phyloP scores from a whole-genome alignment of 1,284 basidiomycete species.

The Fomitopsis palustris region DNA sequence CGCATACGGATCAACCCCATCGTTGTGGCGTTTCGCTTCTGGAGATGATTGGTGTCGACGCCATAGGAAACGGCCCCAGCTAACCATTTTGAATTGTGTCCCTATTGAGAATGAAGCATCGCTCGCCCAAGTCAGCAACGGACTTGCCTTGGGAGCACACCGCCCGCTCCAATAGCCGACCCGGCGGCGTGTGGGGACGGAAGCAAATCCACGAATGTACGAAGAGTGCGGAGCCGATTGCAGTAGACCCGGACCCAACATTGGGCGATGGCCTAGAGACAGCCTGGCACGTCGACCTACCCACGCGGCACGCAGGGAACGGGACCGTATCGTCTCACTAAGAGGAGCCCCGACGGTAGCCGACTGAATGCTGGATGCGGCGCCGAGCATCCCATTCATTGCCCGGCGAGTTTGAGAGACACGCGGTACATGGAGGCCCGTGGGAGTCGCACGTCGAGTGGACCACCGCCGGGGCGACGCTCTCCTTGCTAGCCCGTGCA shows the following conservation, averaged over 20 bases:
- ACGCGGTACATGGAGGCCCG: background rate
- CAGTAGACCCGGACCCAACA: background rate
- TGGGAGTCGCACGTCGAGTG: background rate
- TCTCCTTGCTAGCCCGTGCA: background rate
- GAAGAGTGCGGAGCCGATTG: background rate
- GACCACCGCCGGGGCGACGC: background rate
- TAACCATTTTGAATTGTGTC: too few species aligned
- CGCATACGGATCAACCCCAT: too few species aligned
- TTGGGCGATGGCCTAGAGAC: background rate
- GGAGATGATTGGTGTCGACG: too few species aligned
- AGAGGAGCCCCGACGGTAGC: background rate
- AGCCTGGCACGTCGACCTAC: background rate
- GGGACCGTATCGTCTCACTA: background rate
- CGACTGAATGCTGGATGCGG: background rate
- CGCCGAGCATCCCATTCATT: background rate
- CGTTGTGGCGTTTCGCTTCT: too few species aligned
- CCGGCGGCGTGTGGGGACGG: background rate
- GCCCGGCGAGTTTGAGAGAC: background rate
- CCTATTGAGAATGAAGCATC: too few species aligned
- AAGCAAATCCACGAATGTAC: background rate
- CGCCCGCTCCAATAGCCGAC: background rate
- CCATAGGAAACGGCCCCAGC: too few species aligned
- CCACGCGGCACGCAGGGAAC: background rate
- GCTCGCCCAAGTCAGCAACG: background rate
- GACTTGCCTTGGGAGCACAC: background rate